phyloP scores from a whole-genome alignment of 768 basidiomycete genomes.

The Termitomyces sp. region DNA sequence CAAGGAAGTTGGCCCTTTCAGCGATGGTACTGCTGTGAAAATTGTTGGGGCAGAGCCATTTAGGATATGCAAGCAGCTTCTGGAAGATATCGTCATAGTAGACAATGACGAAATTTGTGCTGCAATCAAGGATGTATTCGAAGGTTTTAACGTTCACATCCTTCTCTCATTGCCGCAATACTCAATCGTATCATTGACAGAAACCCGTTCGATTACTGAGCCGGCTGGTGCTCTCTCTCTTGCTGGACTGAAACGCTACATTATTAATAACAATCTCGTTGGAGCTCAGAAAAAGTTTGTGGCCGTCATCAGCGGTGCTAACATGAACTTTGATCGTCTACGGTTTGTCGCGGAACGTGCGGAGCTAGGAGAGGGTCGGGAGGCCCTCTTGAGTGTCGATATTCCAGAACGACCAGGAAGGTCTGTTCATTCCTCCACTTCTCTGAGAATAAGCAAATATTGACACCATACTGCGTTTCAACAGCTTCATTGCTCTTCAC shows the following conservation, averaged over 20 bases:
- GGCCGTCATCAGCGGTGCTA: conserved; percentile 90
- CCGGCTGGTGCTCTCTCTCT: conserved; percentile 92
- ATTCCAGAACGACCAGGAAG: conserved; percentile 92
- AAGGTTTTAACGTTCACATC: conserved; percentile 52
- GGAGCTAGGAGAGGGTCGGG: conserved; percentile 92
- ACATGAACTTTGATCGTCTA: conserved; percentile 98
- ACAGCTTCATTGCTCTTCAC: conserved; percentile 85
- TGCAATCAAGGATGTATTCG: conserved; percentile 98
- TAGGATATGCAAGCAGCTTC: conserved; percentile 79
- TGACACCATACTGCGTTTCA: background rate
- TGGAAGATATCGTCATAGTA: conserved; percentile 82
- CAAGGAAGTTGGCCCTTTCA: conserved; percentile 91
- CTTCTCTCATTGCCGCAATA: background rate
- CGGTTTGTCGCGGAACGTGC: conserved; percentile 99
- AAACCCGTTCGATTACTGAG: conserved; percentile 94
- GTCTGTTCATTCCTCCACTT: conserved; percentile 35
- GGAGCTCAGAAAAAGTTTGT: conserved; percentile 88
- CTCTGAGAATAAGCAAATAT: background rate
- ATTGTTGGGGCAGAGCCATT: conserved; percentile 95
- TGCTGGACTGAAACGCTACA: conserved; percentile 88
- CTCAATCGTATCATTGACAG: conserved; percentile 33
- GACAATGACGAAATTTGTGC: conserved; percentile 98
- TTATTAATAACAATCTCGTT: conserved; percentile 74
- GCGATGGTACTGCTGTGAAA: conserved; percentile 96
- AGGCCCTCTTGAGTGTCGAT: conserved; percentile 91